Conservation (phyloP, 1,284 basidiomycete species). For the Sanguinoderma infundibulare region DNA sequence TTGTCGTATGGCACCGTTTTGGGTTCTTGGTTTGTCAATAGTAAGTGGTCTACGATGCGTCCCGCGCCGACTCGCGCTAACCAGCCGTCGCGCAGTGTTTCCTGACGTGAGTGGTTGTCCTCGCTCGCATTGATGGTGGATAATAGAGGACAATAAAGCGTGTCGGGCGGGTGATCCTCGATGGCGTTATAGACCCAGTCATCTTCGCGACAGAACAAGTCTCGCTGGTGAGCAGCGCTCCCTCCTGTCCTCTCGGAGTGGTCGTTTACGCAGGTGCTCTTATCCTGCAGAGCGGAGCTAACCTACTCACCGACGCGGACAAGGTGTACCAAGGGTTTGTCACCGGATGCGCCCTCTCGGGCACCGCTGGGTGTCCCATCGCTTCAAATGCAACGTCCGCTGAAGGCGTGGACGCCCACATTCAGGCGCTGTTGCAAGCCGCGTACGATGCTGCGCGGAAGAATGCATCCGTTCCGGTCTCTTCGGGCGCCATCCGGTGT, state of each 20-base stretch:
- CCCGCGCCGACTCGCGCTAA: not conserved
- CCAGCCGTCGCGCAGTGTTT: constrained; percentile 5
- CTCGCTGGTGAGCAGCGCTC: not conserved
- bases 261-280: not conserved
- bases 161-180: constrained; percentile 20
- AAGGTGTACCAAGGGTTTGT: constrained; percentile 16
- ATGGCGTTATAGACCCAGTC: constrained; percentile 15
- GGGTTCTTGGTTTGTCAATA: constrained; percentile 24
- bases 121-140: too few species aligned
- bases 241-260: too few species aligned
- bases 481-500: constrained; percentile 13
- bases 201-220: constrained; percentile 7
- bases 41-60: constrained; percentile 5
- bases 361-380: constrained; percentile 12
- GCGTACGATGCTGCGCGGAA: constrained; percentile 10
- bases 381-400: constrained; percentile 1
- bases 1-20: constrained; percentile 21
- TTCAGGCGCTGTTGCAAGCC: constrained; percentile 12
- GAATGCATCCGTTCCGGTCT: constrained; percentile 10
- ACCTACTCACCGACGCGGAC: not conserved
- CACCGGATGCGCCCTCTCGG: constrained; percentile 22
- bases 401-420: constrained; percentile 7
- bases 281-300: not conserved
- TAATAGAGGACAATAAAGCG: constrained; percentile 8
- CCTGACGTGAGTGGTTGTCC: constrained; percentile 11